Conservation (phyloP, 148 eudicot genomes). For the Agrostemma githago region DNA sequence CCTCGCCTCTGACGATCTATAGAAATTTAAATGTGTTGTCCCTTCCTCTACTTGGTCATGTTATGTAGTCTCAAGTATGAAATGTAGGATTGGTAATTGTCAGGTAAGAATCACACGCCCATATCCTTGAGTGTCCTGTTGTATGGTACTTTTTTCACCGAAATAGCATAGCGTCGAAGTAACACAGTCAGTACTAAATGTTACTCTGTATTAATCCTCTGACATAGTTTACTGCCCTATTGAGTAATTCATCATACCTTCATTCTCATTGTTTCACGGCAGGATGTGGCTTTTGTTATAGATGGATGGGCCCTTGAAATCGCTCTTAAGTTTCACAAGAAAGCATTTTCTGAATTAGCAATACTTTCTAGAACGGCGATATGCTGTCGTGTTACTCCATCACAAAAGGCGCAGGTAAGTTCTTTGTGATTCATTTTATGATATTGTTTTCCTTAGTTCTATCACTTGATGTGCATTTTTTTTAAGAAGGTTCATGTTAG, state of each 20-base stretch:
- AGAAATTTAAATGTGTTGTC: neutral
- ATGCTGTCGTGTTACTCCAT: conserved; percentile 98
- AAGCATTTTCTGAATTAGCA: conserved; percentile 82
- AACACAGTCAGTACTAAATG: neutral
- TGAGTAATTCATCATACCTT: neutral
- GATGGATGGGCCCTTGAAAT: conserved; percentile 99
- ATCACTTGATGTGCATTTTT: neutral
- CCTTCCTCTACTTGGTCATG: neutral
- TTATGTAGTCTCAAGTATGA: neutral
- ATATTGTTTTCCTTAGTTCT: conserved; percentile 3
- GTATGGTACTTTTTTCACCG: neutral
- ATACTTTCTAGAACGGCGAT: conserved; percentile 89
- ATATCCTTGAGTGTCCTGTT: neutral
- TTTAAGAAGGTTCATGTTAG: neutral
- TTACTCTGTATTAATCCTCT: neutral
- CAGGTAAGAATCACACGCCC: neutral
- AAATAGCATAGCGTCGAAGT: neutral
- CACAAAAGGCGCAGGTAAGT: conserved; percentile 95
- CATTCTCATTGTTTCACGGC: conserved; percentile 15
- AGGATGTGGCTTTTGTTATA: conserved; percentile 96
- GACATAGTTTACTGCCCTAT: neutral
- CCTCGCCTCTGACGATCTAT: neutral
- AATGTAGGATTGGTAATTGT: neutral
- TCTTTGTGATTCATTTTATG: conserved; percentile 11
- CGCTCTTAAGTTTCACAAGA: conserved; percentile 64